Base-by-base conservation (phyloP, 768 basidiomycete species). In the Kockovaella imperatae region DNA sequence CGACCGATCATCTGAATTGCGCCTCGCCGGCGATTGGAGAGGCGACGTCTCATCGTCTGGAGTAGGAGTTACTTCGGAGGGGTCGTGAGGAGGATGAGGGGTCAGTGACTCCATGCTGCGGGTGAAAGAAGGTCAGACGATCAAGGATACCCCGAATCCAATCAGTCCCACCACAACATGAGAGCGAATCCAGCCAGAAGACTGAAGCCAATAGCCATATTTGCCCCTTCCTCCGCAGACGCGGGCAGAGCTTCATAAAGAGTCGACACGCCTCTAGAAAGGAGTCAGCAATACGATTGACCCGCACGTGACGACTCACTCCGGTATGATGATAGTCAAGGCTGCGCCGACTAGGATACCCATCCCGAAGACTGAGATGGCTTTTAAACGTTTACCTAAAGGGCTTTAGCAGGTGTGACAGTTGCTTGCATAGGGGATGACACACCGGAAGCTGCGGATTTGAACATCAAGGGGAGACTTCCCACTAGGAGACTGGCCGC, bases 311-410 rank as follows among this genome's bases (percentile, higher is more conserved):
- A 29, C 13, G 47, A 81, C 84, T 68, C 71, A 90, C 85, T 95
- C 91, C 30, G 93, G 91, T 44, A 96, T 83, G 54, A 96, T 87
- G 21, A 97, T 81, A 11, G 87, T 87, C 54, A 96, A 72, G 0
- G 87, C 88, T 2, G 91, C 84, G 3, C 91, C 91, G 13, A 95
- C 77, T 15, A 97, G 76, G 10, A 96, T 74, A 10, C 91, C 91
- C 36, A 84, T 84, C 10, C 87, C 84, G 14, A 87, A 66, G 35
- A 78, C 77, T 6, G 77, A 77, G 26, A 83, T 66, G 73, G 55
- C 77, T 73, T 70, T 75, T 70, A 73, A 74, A 53, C 38, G 67
- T 56, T 73, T 74, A 77, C 74, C 60, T 56, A 47, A 48, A 26
- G 31, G 43, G 28, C 13, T 23, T n/a, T 17, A 30, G 42, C 47